Evolutionary conservation across 2,329 filamentous ascomycete species (phyloP).

Genomic region (Exophiala bonariae): DNA sequence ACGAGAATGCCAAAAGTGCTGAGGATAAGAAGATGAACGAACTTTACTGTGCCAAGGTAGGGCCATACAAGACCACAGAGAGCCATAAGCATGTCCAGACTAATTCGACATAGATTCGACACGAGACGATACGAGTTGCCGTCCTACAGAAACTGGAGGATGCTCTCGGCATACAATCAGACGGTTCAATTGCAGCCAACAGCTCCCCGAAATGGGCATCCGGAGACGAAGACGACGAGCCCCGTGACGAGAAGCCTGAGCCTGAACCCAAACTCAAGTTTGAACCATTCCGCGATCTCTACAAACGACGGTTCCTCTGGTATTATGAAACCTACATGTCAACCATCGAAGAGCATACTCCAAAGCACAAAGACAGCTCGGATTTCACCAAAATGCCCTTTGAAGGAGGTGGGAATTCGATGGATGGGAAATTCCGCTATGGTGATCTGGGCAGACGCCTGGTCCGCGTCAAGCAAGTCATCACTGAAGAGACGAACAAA

Average conservation of each 20-base stretch:
- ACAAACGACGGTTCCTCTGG: conserved; percentile 92
- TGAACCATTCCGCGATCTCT: conserved; percentile 85
- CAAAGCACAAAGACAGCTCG: conserved; percentile 63
- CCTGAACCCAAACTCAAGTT: conserved; percentile 58
- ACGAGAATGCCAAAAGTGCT: conserved; percentile 69
- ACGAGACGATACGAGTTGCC: conserved; percentile 83
- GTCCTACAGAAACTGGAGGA: conserved; percentile 83
- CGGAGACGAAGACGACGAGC: conserved; percentile 36
- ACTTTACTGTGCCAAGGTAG: conserved; percentile 76
- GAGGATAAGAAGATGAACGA: conserved; percentile 72
- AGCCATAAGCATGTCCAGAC: neutral
- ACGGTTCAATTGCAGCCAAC: conserved; percentile 44
- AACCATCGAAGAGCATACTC: conserved; percentile 64
- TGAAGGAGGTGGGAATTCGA: conserved; percentile 72
- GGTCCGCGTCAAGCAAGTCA: conserved; percentile 63
- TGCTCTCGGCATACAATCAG: conserved; percentile 65
- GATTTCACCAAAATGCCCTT: conserved; percentile 84
- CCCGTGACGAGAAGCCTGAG: conserved; percentile 47
- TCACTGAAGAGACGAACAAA: conserved; percentile 68
- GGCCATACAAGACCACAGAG: too few species aligned
- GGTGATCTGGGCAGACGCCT: conserved; percentile 70
- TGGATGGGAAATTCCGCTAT: conserved; percentile 87
- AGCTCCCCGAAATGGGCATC: conserved; percentile 19
- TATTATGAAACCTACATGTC: conserved; percentile 86
- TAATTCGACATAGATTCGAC: conserved; percentile 65